Evolutionary conservation across 495 filamentous ascomycete genomes (phyloP).

Genomic region (Xylaria palmicola): DNA sequence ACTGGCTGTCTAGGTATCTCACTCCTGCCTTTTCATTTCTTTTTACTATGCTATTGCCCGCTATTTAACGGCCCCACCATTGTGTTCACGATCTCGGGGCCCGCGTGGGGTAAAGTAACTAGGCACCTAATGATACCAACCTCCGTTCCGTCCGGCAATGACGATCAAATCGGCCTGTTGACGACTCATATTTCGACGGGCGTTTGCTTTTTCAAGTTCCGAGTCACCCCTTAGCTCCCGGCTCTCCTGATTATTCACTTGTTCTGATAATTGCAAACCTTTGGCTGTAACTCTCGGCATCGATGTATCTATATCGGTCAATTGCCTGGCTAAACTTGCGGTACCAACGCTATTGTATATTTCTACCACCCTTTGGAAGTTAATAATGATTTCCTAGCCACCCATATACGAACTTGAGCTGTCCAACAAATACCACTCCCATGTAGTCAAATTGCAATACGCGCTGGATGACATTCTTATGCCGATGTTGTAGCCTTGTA

Average conservation of each 20-base stretch:
- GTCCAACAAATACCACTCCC: background rate
- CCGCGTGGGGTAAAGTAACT: slow-evolving; percentile 2
- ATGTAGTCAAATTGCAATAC: background rate
- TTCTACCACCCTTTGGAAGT: background rate
- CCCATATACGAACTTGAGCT: background rate
- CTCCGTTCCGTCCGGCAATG: background rate
- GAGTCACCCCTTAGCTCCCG: no score
- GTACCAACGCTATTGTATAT: background rate
- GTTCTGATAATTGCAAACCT: background rate
- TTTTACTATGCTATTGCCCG: background rate
- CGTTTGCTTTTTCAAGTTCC: no score
- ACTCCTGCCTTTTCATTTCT: background rate
- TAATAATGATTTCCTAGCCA: slow-evolving; percentile 1
- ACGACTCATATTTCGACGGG: no score
- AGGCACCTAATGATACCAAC: background rate
- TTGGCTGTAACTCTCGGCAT: background rate
- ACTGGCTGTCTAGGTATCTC: background rate
- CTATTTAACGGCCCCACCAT: background rate
- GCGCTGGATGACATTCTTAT: background rate
- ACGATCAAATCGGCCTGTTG: background rate
- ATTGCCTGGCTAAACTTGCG: background rate
- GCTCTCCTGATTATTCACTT: no score
- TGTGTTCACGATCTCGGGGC: background rate
- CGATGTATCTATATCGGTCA: no score
- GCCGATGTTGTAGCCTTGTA: background rate